Evolutionary conservation across 495 filamentous ascomycete genomes (phyloP).

Genomic region (Lindgomyces ingoldianus): DNA sequence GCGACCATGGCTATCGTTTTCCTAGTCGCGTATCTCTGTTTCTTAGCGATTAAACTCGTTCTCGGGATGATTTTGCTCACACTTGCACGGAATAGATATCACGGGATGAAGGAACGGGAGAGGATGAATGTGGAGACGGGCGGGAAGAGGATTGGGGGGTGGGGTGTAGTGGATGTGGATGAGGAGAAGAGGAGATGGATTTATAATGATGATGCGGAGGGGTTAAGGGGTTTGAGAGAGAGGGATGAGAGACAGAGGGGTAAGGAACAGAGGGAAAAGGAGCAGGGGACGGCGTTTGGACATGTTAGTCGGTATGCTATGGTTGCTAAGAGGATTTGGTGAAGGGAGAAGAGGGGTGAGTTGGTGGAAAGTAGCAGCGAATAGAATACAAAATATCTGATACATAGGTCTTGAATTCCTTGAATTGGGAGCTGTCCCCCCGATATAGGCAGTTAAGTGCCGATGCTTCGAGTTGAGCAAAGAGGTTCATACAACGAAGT

Average conservation of each 20-base stretch:
- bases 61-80: constrained; percentile 79
- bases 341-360: constrained; percentile 19
- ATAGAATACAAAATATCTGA: no score
- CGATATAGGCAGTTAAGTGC: no score
- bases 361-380: neutral
- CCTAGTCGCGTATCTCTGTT: constrained; percentile 72
- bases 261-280: constrained; percentile 60
- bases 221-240: constrained; percentile 65
- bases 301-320: constrained; percentile 84
- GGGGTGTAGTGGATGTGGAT: constrained; percentile 81
- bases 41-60: constrained; percentile 77
- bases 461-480: no score
- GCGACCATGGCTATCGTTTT: constrained; percentile 77
- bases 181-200: constrained; percentile 86
- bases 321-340: constrained; percentile 95
- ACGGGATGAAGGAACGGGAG: constrained; percentile 74
- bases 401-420: no score
- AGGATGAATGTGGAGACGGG: constrained; percentile 59
- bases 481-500: no score
- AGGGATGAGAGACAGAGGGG: constrained; percentile 58
- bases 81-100: constrained; percentile 74
- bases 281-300: constrained; percentile 58
- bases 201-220: constrained; percentile 80
- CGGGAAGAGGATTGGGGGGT: constrained; percentile 74
- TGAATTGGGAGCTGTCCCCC: no score